phyloP scores from a whole-genome alignment of 345 rosid genomes.

The Dimocarpus longan region DNA sequence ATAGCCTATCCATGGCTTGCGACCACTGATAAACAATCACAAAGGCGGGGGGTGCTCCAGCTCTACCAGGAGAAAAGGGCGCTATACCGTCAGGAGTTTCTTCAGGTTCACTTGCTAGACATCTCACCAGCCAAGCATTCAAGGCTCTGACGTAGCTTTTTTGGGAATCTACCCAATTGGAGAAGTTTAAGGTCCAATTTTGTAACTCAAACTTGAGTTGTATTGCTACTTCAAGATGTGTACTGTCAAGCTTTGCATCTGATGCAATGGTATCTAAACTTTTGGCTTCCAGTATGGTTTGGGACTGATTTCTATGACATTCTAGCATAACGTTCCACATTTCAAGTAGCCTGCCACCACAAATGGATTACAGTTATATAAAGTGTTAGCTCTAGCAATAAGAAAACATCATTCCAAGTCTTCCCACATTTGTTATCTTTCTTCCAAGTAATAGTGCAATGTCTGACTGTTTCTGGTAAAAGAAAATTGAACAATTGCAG shows the following conservation, averaged over 20 bases:
- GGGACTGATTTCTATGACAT: conserved; percentile 51
- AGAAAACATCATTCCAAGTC: not conserved
- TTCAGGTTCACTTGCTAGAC: conserved; percentile 51
- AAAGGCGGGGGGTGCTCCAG: conserved; percentile 53
- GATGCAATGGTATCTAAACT: conserved; percentile 38
- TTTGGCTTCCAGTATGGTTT: conserved; percentile 44
- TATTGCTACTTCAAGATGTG: conserved; percentile 53
- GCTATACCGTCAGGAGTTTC: conserved; percentile 41
- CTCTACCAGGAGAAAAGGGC: conserved; percentile 39
- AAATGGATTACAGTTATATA: not conserved
- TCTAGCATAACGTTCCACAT: conserved; percentile 79
- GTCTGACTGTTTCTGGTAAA: no score
- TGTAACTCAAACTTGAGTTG: conserved; percentile 59
- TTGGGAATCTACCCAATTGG: conserved; percentile 58
- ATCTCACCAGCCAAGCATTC: conserved; percentile 64
- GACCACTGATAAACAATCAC: conserved; percentile 54
- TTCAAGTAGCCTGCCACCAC: conserved; percentile 41
- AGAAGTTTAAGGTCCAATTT: conserved; percentile 52
- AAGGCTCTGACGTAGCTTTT: conserved; percentile 57
- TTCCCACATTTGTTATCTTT: no score
- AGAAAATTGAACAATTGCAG: no score
- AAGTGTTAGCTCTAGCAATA: not conserved
- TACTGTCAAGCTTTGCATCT: conserved; percentile 34
- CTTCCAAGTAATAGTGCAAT: no score
- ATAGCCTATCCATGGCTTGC: conserved; percentile 36